Conservation (phyloP, 2,329 filamentous ascomycete genomes). For the Endoconidiophora laricicola region DNA sequence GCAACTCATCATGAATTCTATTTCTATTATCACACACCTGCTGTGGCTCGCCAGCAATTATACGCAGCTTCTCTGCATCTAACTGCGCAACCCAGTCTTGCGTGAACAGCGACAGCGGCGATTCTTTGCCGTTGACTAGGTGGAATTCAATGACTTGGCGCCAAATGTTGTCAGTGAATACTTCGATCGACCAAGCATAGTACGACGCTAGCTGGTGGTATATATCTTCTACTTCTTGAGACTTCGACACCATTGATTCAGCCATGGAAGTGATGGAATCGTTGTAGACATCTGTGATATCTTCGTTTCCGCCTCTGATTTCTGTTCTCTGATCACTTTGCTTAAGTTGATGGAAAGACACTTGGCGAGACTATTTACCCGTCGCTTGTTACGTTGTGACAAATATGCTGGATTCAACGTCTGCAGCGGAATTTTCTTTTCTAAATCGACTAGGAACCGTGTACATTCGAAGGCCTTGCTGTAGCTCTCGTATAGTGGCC, state of each 20-base stretch:
- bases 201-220: conserved; percentile 21
- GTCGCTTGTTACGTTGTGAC: not conserved
- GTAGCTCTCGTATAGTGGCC: conserved; percentile 16
- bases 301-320: conserved; percentile 11
- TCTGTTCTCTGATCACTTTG: not conserved
- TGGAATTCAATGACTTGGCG: conserved; percentile 18
- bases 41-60: conserved; percentile 18
- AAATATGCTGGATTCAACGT: conserved; percentile 17
- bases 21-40: conserved; percentile 24
- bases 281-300: not conserved
- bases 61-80: conserved; percentile 15
- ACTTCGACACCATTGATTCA: not conserved
- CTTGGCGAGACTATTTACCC: not conserved
- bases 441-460: conserved; percentile 17
- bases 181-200: conserved; percentile 19
- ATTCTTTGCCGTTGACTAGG: conserved; percentile 17
- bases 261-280: not conserved
- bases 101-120: conserved; percentile 18
- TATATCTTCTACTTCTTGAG: conserved; percentile 17
- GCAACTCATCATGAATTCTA: too few species aligned
- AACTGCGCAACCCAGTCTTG: conserved; percentile 20
- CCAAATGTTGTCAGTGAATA: conserved; percentile 23
- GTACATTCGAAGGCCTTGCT: conserved; percentile 15
- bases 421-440: conserved; percentile 18
- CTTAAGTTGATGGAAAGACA: not conserved